Evolutionary conservation across 2,329 filamentous ascomycete genomes (phyloP).

Genomic region (Sphaceloma murrayae): DNA sequence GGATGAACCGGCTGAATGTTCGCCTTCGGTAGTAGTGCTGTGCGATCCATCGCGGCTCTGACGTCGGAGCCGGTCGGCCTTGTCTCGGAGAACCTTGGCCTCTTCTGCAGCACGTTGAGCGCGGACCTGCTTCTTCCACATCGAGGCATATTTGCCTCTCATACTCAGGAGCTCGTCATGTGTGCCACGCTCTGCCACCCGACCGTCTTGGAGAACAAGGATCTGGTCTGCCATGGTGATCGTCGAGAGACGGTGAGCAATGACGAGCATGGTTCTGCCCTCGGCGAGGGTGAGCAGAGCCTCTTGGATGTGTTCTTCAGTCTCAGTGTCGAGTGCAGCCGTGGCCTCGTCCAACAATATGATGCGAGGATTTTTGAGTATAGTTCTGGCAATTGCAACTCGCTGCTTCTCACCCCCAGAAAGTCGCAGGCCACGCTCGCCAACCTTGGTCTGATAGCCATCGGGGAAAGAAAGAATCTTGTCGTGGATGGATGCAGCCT

Average conservation of each 20-base stretch:
- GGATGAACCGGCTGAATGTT: slow-evolving; percentile 31
- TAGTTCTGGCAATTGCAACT: slow-evolving; percentile 85
- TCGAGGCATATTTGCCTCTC: slow-evolving; percentile 39
- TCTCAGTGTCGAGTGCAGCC: slow-evolving; percentile 81
- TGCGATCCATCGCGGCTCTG: slow-evolving; percentile 30
- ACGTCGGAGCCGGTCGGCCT: slow-evolving; percentile 39
- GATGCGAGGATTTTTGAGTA: slow-evolving; percentile 82
- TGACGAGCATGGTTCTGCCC: slow-evolving; percentile 87
- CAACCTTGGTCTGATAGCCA: slow-evolving; percentile 79
- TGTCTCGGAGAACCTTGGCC: slow-evolving; percentile 40
- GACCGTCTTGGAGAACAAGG: slow-evolving; percentile 45
- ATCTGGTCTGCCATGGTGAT: slow-evolving; percentile 49
- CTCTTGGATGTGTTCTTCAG: slow-evolving; percentile 84
- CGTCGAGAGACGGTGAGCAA: slow-evolving; percentile 61
- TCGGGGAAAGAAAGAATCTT: slow-evolving; percentile 85
- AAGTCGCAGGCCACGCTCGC: slow-evolving; percentile 75
- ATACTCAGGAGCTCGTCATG: slow-evolving; percentile 42
- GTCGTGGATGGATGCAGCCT: slow-evolving; percentile 83
- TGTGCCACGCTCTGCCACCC: slow-evolving; percentile 43
- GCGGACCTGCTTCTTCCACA: slow-evolving; percentile 46
- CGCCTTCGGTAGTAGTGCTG: slow-evolving; percentile 22
- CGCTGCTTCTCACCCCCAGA: slow-evolving; percentile 91
- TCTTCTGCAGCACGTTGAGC: slow-evolving; percentile 43
- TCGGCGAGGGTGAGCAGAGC: slow-evolving; percentile 72
- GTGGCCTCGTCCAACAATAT: slow-evolving; percentile 92